phyloP scores from a whole-genome alignment of 192 early-diverging fungal species.

The Coemansia sp. region DNA sequence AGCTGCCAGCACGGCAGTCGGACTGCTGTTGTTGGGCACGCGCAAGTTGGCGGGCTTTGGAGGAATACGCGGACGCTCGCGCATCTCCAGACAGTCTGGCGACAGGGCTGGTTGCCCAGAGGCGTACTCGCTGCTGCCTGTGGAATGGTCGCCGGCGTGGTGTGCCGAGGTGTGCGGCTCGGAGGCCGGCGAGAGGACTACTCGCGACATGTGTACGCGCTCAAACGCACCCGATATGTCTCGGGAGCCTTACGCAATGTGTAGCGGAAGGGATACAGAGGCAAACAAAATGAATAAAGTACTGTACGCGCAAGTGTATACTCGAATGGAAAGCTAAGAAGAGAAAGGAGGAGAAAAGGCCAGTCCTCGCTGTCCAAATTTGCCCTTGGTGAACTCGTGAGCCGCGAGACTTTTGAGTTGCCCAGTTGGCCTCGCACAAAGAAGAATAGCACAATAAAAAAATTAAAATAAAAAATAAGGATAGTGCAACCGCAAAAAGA shows the following conservation, averaged over 20 bases:
- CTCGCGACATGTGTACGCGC: constrained; percentile 7
- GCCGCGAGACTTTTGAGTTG: no score
- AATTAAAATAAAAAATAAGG: no score
- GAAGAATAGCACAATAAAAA: no score
- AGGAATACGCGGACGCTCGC: constrained; percentile 51
- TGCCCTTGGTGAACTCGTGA: no score
- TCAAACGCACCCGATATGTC: background rate
- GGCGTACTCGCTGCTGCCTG: background rate
- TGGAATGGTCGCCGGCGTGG: background rate
- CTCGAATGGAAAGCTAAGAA: no score
- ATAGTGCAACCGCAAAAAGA: background rate
- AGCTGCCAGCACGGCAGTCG: constrained; percentile 21
- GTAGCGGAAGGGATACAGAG: background rate
- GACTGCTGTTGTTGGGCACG: constrained; percentile 9
- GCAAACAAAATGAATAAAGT: background rate
- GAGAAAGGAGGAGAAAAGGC: no score
- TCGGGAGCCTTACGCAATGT: background rate
- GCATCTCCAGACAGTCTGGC: constrained; percentile 29
- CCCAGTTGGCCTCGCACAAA: no score
- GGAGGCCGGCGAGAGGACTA: constrained; percentile 3
- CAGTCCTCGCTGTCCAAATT: no score
- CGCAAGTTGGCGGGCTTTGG: constrained; percentile 54
- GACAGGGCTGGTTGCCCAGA: constrained; percentile 1
- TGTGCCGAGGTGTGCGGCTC: constrained; percentile 7
- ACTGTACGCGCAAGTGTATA: no score